Base-by-base conservation (phyloP, 805 yeast species). In the Wickerhamomyces mucosus region DNA sequence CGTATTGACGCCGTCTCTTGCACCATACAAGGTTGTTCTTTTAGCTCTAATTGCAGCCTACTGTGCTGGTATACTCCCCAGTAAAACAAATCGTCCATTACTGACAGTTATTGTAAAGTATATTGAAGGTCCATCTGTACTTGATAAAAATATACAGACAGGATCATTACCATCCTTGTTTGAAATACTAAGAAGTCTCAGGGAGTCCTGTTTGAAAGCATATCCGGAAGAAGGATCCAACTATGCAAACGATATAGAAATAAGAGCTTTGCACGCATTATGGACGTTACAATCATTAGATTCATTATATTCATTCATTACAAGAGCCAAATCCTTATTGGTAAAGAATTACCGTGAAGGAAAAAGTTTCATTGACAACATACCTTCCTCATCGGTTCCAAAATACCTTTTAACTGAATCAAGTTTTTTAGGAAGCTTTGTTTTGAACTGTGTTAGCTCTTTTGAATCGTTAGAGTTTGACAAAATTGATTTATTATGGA, bases 21-120 rank as follows among this genome's bases (percentile, higher is more conserved):
- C 78, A 6, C 75, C 82, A 1, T 65, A 70, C 34, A 73, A 71
- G 40, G 51, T 77, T 0, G 69, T 75, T 2, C 41, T 75, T 1
- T 42, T 75, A 8, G 51, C 66, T 3, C 44, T 77, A 11, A 59
- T 75, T 5, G 61, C 61, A 12, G 65, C 67, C 0, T 69, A 70
- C 41, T 59, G 73, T 28, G 47, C 59, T 10, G 59, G 59, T 7
- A 48, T 49, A 12, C 39, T 68, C 2, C 73, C 73, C 5, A 40
- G 51, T 12, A 41, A 46, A 15, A 48, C 58, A 18, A 49, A 56
- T 15, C 58, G 66, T 6, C 61, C 68, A 1, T 43, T 65, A 12
- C 43, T 72, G 21, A 42, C 64, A 3, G 47, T 61, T 2, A 40
- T 72, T n/a, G 68, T 69, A 12, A 55, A 57, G 26, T 52, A 65